phyloP scores from a whole-genome alignment of 2,329 filamentous ascomycete species.

The Aspergillus quadricinctus region DNA sequence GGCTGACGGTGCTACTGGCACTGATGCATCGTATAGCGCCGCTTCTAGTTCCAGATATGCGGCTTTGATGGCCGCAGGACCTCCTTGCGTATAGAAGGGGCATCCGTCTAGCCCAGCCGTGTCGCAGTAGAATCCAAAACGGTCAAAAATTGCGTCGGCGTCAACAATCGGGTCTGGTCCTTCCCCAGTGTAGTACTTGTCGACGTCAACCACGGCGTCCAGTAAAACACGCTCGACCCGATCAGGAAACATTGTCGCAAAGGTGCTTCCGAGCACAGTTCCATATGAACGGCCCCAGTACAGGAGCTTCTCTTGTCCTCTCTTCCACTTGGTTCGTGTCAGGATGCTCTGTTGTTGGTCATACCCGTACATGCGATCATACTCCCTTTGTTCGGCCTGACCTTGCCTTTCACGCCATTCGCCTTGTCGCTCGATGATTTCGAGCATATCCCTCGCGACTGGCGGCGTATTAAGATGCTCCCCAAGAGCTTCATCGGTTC shows the following conservation, averaged over 20 bases:
- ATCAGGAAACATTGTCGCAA: slow-evolving; percentile 44
- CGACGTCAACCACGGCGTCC: slow-evolving; percentile 35
- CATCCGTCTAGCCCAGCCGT: slow-evolving; percentile 23
- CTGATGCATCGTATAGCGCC: slow-evolving; percentile 20
- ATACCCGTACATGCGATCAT: slow-evolving; percentile 14
- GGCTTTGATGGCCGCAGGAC: slow-evolving; percentile 24
- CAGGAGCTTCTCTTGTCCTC: slow-evolving; percentile 27
- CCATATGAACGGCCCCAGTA: slow-evolving; percentile 47
- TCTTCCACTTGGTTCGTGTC: slow-evolving; percentile 25
- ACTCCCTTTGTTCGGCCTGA: slow-evolving; percentile 11
- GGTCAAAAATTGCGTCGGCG: slow-evolving; percentile 33
- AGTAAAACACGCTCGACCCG: slow-evolving; percentile 28
- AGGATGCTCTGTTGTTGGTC: slow-evolving; percentile 19
- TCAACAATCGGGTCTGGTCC: slow-evolving; percentile 26
- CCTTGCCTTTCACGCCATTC: slow-evolving; percentile 37
- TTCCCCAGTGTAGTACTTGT: slow-evolving; percentile 29
- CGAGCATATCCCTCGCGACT: slow-evolving; percentile 33
- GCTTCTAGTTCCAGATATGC: slow-evolving; percentile 22
- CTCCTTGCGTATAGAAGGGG: slow-evolving; percentile 27
- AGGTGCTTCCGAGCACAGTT: slow-evolving; percentile 44
- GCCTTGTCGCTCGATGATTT: slow-evolving; percentile 37
- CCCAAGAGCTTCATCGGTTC: slow-evolving; percentile 23
- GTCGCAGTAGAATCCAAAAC: slow-evolving; percentile 31
- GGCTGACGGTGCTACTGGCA: slow-evolving; percentile 27
- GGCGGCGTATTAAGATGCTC: slow-evolving; percentile 32